Evolutionary conservation across 441 rosid species (phyloP).

Genomic region (Arabidopsis lyrata): DNA sequence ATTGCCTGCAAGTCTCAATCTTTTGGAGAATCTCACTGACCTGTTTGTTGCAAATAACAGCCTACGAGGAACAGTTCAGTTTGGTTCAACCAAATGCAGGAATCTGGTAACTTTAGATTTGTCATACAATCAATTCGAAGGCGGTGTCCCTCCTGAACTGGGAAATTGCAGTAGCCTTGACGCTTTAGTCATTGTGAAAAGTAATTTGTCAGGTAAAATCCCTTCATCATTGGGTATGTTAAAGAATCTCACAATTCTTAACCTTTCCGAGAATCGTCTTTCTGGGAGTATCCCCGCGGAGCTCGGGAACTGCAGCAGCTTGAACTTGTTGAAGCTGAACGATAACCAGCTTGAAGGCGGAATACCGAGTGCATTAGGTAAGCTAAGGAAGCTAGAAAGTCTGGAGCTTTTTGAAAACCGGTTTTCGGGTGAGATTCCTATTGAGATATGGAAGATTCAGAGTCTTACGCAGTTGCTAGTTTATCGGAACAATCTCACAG

Average conservation of each 20-base stretch:
- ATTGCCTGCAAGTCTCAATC: slow-evolving; percentile 61
- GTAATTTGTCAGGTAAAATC: slow-evolving; percentile 62
- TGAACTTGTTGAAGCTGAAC: slow-evolving; percentile 50
- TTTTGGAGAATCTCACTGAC: slow-evolving; percentile 57
- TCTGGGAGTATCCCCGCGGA: slow-evolving; percentile 72
- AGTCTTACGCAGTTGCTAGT: slow-evolving; percentile 56
- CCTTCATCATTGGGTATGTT: slow-evolving; percentile 75
- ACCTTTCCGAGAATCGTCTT: slow-evolving; percentile 69
- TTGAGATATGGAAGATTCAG: slow-evolving; percentile 69
- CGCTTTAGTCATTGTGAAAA: slow-evolving; percentile 46
- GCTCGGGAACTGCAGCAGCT: slow-evolving; percentile 69
- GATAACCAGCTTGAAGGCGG: slow-evolving; percentile 68
- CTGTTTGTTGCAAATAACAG: slow-evolving; percentile 52
- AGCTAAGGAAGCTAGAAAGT: slow-evolving; percentile 52
- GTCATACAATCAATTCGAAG: slow-evolving; percentile 64
- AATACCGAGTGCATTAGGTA: slow-evolving; percentile 66
- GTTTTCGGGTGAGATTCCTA: slow-evolving; percentile 72
- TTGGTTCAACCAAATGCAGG: slow-evolving; percentile 55
- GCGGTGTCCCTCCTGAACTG: slow-evolving; percentile 61
- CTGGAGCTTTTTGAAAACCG: slow-evolving; percentile 62
- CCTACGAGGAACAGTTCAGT: slow-evolving; percentile 57
- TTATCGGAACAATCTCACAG: slow-evolving; percentile 69
- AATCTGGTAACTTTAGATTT: slow-evolving; percentile 57
- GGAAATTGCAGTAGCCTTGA: slow-evolving; percentile 66
- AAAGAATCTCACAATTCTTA: slow-evolving; percentile 52